phyloP scores from a whole-genome alignment of 2,329 filamentous ascomycete species.

The Elsinoe necatrix region DNA sequence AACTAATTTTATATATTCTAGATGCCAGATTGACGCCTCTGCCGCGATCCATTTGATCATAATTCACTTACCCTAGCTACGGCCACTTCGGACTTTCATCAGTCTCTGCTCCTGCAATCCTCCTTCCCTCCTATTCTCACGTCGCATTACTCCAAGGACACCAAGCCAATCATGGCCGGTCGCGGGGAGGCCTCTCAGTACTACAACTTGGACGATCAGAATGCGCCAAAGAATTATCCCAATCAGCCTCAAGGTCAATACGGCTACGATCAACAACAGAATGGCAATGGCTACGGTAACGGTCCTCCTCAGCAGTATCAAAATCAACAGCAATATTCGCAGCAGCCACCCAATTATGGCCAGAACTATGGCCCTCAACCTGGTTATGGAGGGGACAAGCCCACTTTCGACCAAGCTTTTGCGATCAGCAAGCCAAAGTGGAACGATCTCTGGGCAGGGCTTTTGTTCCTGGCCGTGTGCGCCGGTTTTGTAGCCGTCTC shows the following conservation, averaged over 20 bases:
- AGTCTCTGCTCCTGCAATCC: neutral
- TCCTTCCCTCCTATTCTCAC: neutral
- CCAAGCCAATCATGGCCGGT: slow-evolving; percentile 18
- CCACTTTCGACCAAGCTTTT: slow-evolving; percentile 70
- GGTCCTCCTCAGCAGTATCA: slow-evolving; percentile 16
- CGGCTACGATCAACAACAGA: slow-evolving; percentile 26
- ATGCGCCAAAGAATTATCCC: slow-evolving; percentile 18
- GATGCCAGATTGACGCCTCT: slow-evolving; percentile 1
- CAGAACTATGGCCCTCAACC: slow-evolving; percentile 27
- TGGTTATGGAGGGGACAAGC: slow-evolving; percentile 37
- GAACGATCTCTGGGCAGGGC: slow-evolving; percentile 82
- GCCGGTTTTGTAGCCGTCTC: slow-evolving; percentile 69
- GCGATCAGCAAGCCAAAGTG: slow-evolving; percentile 75
- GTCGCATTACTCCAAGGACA: neutral
- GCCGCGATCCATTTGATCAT: slow-evolving; percentile 2
- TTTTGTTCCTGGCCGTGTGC: slow-evolving; percentile 65
- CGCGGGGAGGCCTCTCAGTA: slow-evolving; percentile 32
- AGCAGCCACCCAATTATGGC: slow-evolving; percentile 33
- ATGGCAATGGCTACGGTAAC: slow-evolving; percentile 24
- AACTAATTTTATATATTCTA: slow-evolving; percentile 1
- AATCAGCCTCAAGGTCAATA: slow-evolving; percentile 22
- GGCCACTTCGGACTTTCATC: neutral
- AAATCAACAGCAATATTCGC: slow-evolving; percentile 17
- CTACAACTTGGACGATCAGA: slow-evolving; percentile 27
- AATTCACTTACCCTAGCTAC: neutral